Evolutionary conservation across 495 filamentous ascomycete species (phyloP), one percentile per base, ranked within the genome.

Genomic region (Neurospora sublineolata): DNA sequence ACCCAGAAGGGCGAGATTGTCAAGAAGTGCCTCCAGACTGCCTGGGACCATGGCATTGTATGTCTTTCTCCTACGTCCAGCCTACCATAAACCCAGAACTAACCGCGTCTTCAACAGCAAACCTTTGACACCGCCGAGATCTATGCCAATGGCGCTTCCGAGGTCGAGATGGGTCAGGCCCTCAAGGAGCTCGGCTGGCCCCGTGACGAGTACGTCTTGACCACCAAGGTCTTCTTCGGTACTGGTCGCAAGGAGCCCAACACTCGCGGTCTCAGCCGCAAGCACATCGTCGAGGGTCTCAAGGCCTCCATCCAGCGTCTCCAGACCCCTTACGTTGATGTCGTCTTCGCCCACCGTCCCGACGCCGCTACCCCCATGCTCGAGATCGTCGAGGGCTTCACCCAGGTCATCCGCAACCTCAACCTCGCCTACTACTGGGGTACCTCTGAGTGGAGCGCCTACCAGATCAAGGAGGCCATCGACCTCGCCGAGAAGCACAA

Each of bases 351-450:
- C 5, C 93, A 97, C 79, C 89, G 93, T 11, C 91, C 93, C 11
- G 93, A 96, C 80, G 84, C 90, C 5, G 83, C 89, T 52, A 95
- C 93, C 0, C 93, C 93, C 3, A 94, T 96, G 85, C 91, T 94
- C 78, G 93, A 97, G 80, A 88, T 88, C 41, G 93, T 96, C 41
- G 88, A 93, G 71, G 93, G 85, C 60, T 96, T 96, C 85, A 94
- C 94, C 80, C 86, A 92, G 77, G 80, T 91, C 38, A 93, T 97
- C 75, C 84, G 89, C 79, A 86, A 86, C 64, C 91, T 92, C 52
- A 91, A 93, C 82, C 77, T 80, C 64, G 89, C 90, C 30, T 90
- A 95, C 78, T 95, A 96, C 86, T 97, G 93, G 93, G 93, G 93
- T 39, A 96, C 93, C 1, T 92, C 90, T 0, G 92, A 94, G 83